Base-by-base conservation (phyloP, 2,329 filamentous ascomycete genomes). In the Pseudogymnoascus sp. region DNA sequence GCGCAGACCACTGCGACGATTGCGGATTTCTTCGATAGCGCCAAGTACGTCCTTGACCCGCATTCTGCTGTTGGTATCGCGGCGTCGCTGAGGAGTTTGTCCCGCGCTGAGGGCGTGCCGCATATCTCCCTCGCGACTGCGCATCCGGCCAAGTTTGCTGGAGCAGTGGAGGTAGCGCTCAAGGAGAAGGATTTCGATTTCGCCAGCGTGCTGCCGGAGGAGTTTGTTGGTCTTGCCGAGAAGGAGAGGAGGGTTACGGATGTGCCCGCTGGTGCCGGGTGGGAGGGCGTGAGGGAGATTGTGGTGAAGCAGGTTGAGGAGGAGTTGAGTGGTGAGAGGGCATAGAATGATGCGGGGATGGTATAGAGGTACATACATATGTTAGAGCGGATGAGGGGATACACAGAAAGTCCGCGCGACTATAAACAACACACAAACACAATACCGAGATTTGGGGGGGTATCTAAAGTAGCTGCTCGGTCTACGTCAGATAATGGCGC, bases 61-160 rank as follows among this genome's bases (percentile, higher is more conserved):
- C 94, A 99, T 78, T 87, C 91, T 0, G 91, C 94, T 1, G 89
- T 99, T 52, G 94, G 92, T 62, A 82, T 97, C 39, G 82, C 88
- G 16, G 92, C 91, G 0, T 83, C 92, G 0, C 73, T 85, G 62
- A 83, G 92, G 63, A 92, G 90, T 2, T 80, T 90, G 35, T 72
- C 78, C 45, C 80, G 84, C 11, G 74, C 78, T 0, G 73, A 79
- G 45, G 74, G 79, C 1, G 78, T 78, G 14, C 77, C 87, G 60
- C 80, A 96, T 74, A 89, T 99, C 70, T 87, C 91, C 1, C 84
- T 99, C 2, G 90, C 92, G 1, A 99, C 94, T 1, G 94, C 94
- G 2, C 94, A 99, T 75, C 93, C 94, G 0, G 94, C 93, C 65
- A 99, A 99, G 76, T 99, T 99, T 72, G 86, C 89, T 0, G 84